Conservation (phyloP, 139 green algal species). For the Pycnococcus provasolii region DNA sequence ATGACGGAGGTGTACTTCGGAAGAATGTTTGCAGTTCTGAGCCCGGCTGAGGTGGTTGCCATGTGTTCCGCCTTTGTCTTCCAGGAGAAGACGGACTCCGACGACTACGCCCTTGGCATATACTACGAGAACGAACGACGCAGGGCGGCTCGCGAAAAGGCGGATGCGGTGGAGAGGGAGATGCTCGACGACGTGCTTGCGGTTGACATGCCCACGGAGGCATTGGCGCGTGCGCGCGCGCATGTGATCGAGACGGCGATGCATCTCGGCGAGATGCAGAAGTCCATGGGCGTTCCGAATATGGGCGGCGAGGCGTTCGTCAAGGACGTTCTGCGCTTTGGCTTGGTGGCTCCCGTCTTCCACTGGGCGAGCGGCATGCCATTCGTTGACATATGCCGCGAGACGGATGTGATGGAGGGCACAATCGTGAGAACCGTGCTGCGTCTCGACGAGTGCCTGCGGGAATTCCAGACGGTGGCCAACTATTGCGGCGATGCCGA, state of each 20-base stretch:
- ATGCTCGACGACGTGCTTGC: slow-evolving; percentile 14
- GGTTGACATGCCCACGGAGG: neutral
- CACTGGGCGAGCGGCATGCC: slow-evolving; percentile 82
- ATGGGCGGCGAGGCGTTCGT: no score
- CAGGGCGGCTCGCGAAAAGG: slow-evolving; percentile 29
- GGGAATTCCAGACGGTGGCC: slow-evolving; percentile 64
- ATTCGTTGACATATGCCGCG: slow-evolving; percentile 74
- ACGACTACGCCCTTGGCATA: slow-evolving; percentile 11
- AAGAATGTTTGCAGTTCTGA: slow-evolving; percentile 54
- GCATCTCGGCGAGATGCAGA: neutral
- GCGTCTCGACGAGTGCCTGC: slow-evolving; percentile 74
- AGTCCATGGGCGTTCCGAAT: no score
- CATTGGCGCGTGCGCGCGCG: no score
- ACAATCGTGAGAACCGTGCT: slow-evolving; percentile 81
- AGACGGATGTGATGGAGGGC: slow-evolving; percentile 91
- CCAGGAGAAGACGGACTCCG: slow-evolving; percentile 60
- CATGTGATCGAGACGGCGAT: slow-evolving; percentile 21
- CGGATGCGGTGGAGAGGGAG: slow-evolving; percentile 12
- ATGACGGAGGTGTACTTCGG: slow-evolving; percentile 80
- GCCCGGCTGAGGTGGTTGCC: slow-evolving; percentile 73
- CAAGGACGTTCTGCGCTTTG: neutral
- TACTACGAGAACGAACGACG: no score
- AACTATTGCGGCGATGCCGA: slow-evolving; percentile 84
- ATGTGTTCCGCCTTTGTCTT: slow-evolving; percentile 85
- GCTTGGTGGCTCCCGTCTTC: slow-evolving; percentile 49